Percentiles rank a stretch among this genome's conserved stretches.
These are phyloP conservation scores for Trichosporon coremiiforme DNA, from an alignment of 1,284 basidiomycete genomes.

Conservation along the genomic window DNA sequence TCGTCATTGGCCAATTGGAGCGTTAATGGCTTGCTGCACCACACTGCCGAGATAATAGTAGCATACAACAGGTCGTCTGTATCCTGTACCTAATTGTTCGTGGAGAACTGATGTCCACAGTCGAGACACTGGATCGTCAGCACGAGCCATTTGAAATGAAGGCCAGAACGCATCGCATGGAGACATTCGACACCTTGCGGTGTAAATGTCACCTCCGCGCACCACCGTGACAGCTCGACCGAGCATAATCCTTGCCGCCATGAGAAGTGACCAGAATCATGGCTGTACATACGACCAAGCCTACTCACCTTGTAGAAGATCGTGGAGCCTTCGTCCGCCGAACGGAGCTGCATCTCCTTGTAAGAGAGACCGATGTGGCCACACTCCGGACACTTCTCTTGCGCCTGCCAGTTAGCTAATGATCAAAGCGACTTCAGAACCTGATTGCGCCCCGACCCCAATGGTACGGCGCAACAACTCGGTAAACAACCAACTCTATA, in stretches of 20 bases:
- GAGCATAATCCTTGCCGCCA: background rate
- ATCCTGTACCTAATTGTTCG: slow-evolving; percentile 52
- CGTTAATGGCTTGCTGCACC: too few relatives aligned
- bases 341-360: slow-evolving; percentile 66
- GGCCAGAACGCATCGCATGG: background rate
- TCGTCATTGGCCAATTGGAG: too few relatives aligned
- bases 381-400: slow-evolving; percentile 90
- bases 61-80: slow-evolving; percentile 23
- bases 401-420: slow-evolving; percentile 63
- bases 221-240: too few relatives aligned
- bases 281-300: too few relatives aligned
- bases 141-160: background rate
- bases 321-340: slow-evolving; percentile 87
- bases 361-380: slow-evolving; percentile 66
- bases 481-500: too few relatives aligned
- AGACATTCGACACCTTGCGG: background rate
- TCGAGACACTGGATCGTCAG: slow-evolving; percentile 49
- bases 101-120: slow-evolving; percentile 56
- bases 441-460: too few relatives aligned
- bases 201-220: background rate
- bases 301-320: slow-evolving; percentile 61
- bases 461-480: too few relatives aligned
- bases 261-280: too few relatives aligned
- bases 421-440: background rate
- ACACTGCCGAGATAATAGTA: slow-evolving; percentile 2